Base-by-base conservation (phyloP, 495 filamentous ascomycete species). In the Penicillium canescens region DNA sequence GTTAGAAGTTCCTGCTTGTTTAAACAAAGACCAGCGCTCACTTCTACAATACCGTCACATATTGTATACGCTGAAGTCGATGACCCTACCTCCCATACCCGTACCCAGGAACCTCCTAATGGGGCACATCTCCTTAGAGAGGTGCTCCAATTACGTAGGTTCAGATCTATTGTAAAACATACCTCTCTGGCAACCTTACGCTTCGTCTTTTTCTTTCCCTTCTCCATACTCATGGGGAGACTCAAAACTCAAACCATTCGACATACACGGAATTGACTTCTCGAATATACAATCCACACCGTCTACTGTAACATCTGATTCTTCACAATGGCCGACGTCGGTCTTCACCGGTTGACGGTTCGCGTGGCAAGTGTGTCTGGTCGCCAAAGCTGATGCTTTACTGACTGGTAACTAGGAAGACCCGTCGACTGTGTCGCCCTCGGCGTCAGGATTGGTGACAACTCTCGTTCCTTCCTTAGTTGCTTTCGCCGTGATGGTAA, bases 391-490 rank as follows among this genome's bases (percentile, higher is more conserved):
- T 33, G 20, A 33, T 5, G 42, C 14, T n/a, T 41, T 51, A 42
- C 52, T 60, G 42, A 59, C 33, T 24, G 23, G n/a, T 2, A 44
- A 12, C 47, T n/a, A 55, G 51, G 63, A 68, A 26, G 57, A 67
- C 48, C 52, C 50, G 14, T 38, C 45, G 16, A 40, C 58, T 11
- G 52, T 63, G n/a, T 73, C 74, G 43, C 74, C 72, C 43, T 82
- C 81, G 11, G 68, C 76, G 13, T 82, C 80, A 35, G 77, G 78
- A 33, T 72, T 96, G 59, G 42, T 95, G 55, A 78, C 84, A 38
- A 93, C 90, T 12, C 72, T 97, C 33, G 75, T 83, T 10, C 90
- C 92, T 13, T 41, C 58, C 23, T n/a, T 64, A 37, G 43, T 65
- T 33, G 20, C 41, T 37, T 63, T 83, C 13, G 54, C 89, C n/a